phyloP scores from a whole-genome alignment of 352 stramenopile genomes.

The Thraustotheca clavata region DNA sequence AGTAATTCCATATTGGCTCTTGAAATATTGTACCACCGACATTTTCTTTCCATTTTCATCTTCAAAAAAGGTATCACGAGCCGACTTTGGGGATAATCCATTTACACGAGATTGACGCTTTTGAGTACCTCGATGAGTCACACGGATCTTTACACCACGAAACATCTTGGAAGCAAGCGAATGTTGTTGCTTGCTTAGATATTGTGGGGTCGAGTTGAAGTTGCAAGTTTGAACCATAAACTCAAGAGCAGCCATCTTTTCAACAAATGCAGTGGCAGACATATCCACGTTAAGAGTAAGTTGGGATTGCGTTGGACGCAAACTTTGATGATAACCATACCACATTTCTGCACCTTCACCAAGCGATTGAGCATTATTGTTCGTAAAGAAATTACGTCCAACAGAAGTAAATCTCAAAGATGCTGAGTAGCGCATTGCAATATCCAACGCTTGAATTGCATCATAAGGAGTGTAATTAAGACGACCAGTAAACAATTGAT shows the following conservation, averaged over 20 bases:
- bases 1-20: constrained; percentile 35
- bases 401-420: constrained; percentile 44
- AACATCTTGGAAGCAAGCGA: constrained; percentile 46
- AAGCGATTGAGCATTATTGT: constrained; percentile 32
- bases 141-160: constrained; percentile 51
- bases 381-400: constrained; percentile 47
- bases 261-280: constrained; percentile 58
- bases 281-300: constrained; percentile 67
- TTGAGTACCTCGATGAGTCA: constrained; percentile 51
- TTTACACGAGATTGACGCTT: constrained; percentile 57
- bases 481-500: constrained; percentile 37
- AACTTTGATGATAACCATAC: constrained; percentile 68
- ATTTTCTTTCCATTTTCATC: constrained; percentile 39
- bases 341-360: constrained; percentile 56
- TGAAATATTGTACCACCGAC: constrained; percentile 57
- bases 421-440: constrained; percentile 52
- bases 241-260: constrained; percentile 45
- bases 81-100: constrained; percentile 33
- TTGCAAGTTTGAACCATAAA: constrained; percentile 34
- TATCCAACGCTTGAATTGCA: constrained; percentile 57
- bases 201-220: constrained; percentile 26
- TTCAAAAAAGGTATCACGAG: constrained; percentile 42
- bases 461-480: constrained; percentile 72
- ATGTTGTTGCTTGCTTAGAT: constrained; percentile 36
- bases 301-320: constrained; percentile 51